Evolutionary conservation across 345 rosid genomes (phyloP).

Genomic region (rapeseed (Brassica napus)): DNA sequence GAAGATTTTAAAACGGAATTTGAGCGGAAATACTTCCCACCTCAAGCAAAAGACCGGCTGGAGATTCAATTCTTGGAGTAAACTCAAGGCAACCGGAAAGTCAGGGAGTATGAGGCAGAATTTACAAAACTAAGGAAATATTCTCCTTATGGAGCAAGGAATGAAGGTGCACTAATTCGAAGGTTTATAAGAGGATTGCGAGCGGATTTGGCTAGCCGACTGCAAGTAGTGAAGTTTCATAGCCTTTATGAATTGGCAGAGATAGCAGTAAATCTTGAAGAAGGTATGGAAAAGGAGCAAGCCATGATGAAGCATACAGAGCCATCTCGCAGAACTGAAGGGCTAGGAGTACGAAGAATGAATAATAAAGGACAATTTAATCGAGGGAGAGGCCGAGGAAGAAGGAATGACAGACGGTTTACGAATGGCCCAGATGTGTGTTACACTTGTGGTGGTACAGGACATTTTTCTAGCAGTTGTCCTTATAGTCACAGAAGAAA

Average conservation of each 20-base stretch:
- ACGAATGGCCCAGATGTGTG: too few relatives aligned
- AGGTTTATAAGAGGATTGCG: too few relatives aligned
- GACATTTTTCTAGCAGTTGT: too few relatives aligned
- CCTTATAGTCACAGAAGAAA: too few relatives aligned
- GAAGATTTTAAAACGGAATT: neutral
- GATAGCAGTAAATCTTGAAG: neutral
- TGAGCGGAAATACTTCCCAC: neutral
- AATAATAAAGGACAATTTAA: neutral
- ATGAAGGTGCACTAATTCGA: too few relatives aligned
- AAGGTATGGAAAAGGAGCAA: neutral
- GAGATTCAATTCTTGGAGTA: neutral
- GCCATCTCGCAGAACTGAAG: neutral
- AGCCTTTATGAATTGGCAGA: too few relatives aligned
- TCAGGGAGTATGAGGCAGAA: too few relatives aligned
- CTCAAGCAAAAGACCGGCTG: neutral
- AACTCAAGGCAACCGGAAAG: neutral
- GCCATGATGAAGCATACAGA: neutral
- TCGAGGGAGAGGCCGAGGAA: neutral
- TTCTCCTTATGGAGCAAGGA: too few relatives aligned
- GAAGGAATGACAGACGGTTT: neutral
- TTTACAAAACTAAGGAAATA: too few relatives aligned
- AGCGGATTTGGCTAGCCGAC: too few relatives aligned
- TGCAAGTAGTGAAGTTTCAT: too few relatives aligned
- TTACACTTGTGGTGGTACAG: too few relatives aligned
- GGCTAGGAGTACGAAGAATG: neutral